Evolutionary conservation across 2,329 filamentous ascomycete genomes (phyloP), one percentile per base, ranked within the genome.

Genomic region (Pyrenophora graminea): DNA sequence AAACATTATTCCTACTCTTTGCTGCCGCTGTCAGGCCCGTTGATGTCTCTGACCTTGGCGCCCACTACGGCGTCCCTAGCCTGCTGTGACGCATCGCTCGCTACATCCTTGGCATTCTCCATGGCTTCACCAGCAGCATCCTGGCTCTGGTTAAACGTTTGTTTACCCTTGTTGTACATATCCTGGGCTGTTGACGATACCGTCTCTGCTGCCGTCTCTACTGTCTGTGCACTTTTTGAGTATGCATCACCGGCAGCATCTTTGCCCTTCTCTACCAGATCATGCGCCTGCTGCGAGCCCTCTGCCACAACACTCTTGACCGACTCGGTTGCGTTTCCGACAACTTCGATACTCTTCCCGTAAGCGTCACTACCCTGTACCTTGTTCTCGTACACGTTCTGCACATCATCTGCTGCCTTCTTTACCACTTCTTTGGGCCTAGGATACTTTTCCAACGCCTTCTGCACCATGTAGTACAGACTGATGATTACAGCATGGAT

Each of bases 401-500:
- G 64, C 6, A 64, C 70, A 40, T 64, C 51, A 6, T 67, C 63
- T 7, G 63, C 56, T 3, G 69, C 69, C 51, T 60, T 61, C 43
- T 66, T 58, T 31, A 67, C 64, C 31, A 79, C 45, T 53, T 79
- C 74, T 13, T 69, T 70, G 12, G 74, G 71, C 58, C 75, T 64
- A 2, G 73, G 71, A 39, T 70, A 79, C 45, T 69, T 63, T 59
- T 73, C 69, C 53, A 76, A 69, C n/a, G 72, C 55, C 50, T 75
- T 75, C n/a, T 88, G 73, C 2, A 88, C 67, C 6, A 85, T 66
- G 59, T 90, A 88, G 73, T 93, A 95, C 4, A 87, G 63, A 56
- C 84, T 83, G 52, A 95, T 82, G 48, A 96, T 83, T 13, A 86
- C 71, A 23, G 82, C 79, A 69, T 96, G 89, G 7, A 94, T 82